These are phyloP conservation scores for Pseudocohnilembus persalinus DNA, from an alignment of 169 alveolate genomes.

Conservation along the genomic window DNA sequence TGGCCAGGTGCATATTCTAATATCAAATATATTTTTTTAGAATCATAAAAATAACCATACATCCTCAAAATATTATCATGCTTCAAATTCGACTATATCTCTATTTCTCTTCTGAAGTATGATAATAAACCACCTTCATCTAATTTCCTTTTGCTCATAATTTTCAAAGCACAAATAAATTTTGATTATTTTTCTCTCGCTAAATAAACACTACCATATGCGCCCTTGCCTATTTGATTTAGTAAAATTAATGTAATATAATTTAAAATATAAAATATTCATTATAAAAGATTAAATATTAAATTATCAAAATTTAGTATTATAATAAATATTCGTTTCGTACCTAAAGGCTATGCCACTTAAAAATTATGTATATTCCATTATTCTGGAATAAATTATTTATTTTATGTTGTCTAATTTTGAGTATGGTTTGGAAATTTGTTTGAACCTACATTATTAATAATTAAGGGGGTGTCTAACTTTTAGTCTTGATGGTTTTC, in stretches of 20 bases:
- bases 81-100: constrained; percentile 86
- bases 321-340: too few relatives aligned
- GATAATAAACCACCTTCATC: constrained; percentile 72
- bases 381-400: constrained; percentile 16
- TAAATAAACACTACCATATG: constrained; percentile 86
- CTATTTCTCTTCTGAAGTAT: constrained; percentile 89
- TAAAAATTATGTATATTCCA: constrained; percentile 82
- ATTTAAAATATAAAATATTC: too few relatives aligned
- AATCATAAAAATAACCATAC: constrained; percentile 91
- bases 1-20: constrained; percentile 93
- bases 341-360: constrained; percentile 83
- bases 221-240: too few relatives aligned
- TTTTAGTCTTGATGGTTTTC: too few relatives aligned
- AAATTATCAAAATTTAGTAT: too few relatives aligned
- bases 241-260: too few relatives aligned
- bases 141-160: constrained; percentile 78
- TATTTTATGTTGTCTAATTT: not conserved
- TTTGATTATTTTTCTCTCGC: constrained; percentile 84
- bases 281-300: too few relatives aligned
- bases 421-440: constrained; percentile 5
- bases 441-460: too few relatives aligned
- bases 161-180: constrained; percentile 85
- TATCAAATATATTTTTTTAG: constrained; percentile 87
- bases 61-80: constrained; percentile 86
- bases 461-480: too few relatives aligned